Evolutionary conservation across 768 basidiomycete species (phyloP).

Genomic region (Lentinus brumalis): DNA sequence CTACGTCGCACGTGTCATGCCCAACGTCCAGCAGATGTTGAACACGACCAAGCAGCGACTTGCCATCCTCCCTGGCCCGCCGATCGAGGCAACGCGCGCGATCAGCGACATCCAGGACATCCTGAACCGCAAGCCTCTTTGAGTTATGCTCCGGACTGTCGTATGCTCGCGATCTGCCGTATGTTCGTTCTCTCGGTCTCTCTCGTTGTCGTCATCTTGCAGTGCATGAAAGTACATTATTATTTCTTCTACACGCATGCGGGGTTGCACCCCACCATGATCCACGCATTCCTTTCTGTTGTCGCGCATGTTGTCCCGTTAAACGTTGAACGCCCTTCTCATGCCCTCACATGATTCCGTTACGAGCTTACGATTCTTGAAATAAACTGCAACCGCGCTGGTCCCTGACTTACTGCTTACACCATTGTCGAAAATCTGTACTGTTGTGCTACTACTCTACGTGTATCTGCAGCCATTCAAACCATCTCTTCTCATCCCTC

Average conservation of each 20-base stretch:
- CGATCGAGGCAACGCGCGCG: conserved; percentile 67
- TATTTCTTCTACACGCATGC: conserved; percentile 1
- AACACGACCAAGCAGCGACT: conserved; percentile 81
- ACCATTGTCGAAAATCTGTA: conserved; percentile 14
- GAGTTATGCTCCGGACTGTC: background rate
- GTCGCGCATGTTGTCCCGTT: conserved; percentile 9
- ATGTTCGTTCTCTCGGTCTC: conserved; percentile 8
- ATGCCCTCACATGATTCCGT: conserved; percentile 14
- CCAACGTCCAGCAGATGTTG: conserved; percentile 74
- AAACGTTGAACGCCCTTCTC: conserved; percentile 18
- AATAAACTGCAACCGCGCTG: background rate
- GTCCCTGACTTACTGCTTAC: background rate
- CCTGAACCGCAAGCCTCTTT: conserved; percentile 47
- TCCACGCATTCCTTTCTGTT: conserved; percentile 2
- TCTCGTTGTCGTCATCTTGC: conserved; percentile 11
- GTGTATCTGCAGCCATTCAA: conserved; percentile 12
- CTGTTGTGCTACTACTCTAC: conserved; percentile 19
- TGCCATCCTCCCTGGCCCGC: conserved; percentile 72
- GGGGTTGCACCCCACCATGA: conserved; percentile 17
- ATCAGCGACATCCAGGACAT: conserved; percentile 78
- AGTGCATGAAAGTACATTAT: conserved; percentile 26
- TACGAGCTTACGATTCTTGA: conserved; percentile 14
- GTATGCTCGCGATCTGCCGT: conserved; percentile 1
- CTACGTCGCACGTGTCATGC: conserved; percentile 79
- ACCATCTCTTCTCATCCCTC: background rate